Evolutionary conservation across 441 rosid species (phyloP), one percentile per base, ranked within the genome.

Genomic region (Populus hybrid): DNA sequence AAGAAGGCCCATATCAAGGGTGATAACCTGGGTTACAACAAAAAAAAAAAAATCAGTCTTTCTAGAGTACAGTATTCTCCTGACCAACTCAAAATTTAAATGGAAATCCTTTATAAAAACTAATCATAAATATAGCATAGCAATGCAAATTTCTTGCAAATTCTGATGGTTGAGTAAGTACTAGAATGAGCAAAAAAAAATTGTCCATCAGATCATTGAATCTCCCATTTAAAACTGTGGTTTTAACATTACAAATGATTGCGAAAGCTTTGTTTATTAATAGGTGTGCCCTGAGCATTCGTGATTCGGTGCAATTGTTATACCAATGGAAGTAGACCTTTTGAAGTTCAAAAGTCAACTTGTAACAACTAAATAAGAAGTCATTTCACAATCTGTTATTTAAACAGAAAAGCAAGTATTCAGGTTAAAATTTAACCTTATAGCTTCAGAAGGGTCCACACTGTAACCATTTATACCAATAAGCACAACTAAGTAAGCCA

Each of bases 1-100:
- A 2, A 87, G 78, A 67, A 85, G 88, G 35, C 90, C 93, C 88
- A 87, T 90, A 71, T 90, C 93, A 57, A 90, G 76, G 14, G 88
- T 70, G 74, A 88, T 84, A 38, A 87, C 83, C 90, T 88, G 69
- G 26, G 75, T 46, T 30, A 74, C 38, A 70, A 26, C 23, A 50
- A 4, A 8, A 46, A 38, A 10, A 10, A 23, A 23, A 5, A 54
- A 28, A 23, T n/a, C 28, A 21, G 66, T 10, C 28, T 21, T 23
- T 63, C 66, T 21, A 21, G 6, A 21, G 28, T 63, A 23, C 66
- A 63, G 10, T 57, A 21, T 24, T 63, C 11, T 63, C 66, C 66
- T 10, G 11, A 21, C 66, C 28, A 61, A 10, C 66, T 21, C 23
- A 10, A 63, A 23, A 23, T 9, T 63, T 63, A 21, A 9, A 26